These are phyloP conservation scores for Termitomyces titanicus DNA, from an alignment of 768 basidiomycete species.

Conservation along the genomic window DNA sequence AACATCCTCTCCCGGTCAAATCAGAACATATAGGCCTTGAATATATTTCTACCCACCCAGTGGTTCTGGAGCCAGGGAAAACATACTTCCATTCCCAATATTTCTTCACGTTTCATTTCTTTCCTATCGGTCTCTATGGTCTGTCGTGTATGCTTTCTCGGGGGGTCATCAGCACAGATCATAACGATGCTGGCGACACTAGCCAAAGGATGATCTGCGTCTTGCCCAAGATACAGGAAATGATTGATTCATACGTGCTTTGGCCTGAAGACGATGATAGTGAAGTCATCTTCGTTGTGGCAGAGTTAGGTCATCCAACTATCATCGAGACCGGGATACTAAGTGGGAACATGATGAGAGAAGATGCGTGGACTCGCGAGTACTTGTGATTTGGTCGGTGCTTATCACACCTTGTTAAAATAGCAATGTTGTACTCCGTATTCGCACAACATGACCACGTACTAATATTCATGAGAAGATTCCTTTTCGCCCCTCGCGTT, in stretches of 20 bases:
- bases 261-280: background rate
- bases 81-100: background rate
- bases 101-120: background rate
- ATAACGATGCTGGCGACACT: background rate
- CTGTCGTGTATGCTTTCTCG: background rate
- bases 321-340: slow-evolving; percentile 1
- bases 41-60: background rate
- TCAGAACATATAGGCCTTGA: background rate
- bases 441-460: too few relatives aligned
- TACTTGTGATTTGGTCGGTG: too few relatives aligned
- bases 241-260: background rate
- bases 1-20: background rate
- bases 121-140: too few relatives aligned
- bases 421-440: too few relatives aligned
- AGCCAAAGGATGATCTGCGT: background rate
- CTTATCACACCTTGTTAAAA: too few relatives aligned
- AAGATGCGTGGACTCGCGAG: slow-evolving; percentile 3
- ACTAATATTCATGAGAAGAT: too few relatives aligned
- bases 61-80: background rate
- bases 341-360: slow-evolving; percentile 3
- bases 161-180: background rate
- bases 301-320: background rate
- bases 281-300: background rate
- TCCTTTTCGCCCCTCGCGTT: too few relatives aligned
- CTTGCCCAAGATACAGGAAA: background rate